Percentiles rank a stretch among this genome's conserved stretches.
These are phyloP conservation scores for Sextonia rubra DNA, from an alignment of 164 flowering plant genomes.

Conservation along the genomic window DNA sequence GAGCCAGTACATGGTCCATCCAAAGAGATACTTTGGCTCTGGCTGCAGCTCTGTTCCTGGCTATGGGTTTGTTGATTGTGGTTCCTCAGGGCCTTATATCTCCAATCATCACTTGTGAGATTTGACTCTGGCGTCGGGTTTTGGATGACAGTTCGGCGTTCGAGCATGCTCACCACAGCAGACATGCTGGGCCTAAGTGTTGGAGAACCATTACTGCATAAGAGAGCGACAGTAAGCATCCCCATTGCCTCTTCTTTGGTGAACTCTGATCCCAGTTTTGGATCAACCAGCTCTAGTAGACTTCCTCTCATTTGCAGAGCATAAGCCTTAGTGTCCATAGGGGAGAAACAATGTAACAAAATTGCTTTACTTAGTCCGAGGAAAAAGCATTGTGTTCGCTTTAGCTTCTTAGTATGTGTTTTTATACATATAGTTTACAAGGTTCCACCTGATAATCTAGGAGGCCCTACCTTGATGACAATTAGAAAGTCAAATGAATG, in stretches of 20 bases:
- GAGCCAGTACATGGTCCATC: constrained; percentile 21
- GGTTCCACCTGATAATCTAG: too few relatives aligned
- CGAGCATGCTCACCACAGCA: constrained; percentile 29
- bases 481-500: too few relatives aligned
- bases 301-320: constrained; percentile 20
- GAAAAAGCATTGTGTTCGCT: too few relatives aligned
- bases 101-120: constrained; percentile 7
- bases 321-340: constrained; percentile 14
- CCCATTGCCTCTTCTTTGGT: constrained; percentile 20
- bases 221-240: constrained; percentile 22
- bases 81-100: constrained; percentile 12
- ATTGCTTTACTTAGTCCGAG: too few relatives aligned
- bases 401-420: too few relatives aligned
- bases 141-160: constrained; percentile 15
- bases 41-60: neutral
- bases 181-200: constrained; percentile 31
- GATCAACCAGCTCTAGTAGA: constrained; percentile 28
- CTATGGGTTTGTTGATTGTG: neutral
- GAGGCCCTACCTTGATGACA: too few relatives aligned
- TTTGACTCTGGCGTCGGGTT: constrained; percentile 8
- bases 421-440: too few relatives aligned
- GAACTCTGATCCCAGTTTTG: constrained; percentile 19
- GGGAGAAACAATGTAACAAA: neutral
- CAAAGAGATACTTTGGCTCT: constrained; percentile 4
- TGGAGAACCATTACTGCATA: constrained; percentile 30